Base-by-base conservation (phyloP, 2,329 filamentous ascomycete species). In the Claviceps arundinis region DNA sequence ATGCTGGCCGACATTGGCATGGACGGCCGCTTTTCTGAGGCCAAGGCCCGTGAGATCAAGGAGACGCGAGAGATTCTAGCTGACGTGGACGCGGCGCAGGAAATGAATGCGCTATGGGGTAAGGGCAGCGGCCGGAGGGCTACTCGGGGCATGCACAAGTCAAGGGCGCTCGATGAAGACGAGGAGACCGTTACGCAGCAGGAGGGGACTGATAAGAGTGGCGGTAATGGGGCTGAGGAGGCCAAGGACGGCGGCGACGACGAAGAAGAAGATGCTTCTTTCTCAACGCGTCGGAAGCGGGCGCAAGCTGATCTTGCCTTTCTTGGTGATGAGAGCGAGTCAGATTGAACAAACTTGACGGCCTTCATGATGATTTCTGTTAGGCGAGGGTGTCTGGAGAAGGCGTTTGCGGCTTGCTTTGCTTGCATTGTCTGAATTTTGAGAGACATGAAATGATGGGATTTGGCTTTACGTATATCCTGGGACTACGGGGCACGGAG, bases 1-100 rank as follows among this genome's bases (percentile, higher is more conserved):
- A 85, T 94, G 83, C 76, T 98, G 26, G 75, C 76, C 37, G 89
- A 95, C 34, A 74, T 82, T 4, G 93, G 91, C 37, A 96, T 97
- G 87, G 82, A 82, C 1, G 91, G 90, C 0, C 81, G 91, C 16
- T 96, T 89, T 68, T 95, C 88, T 1, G 78, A 86, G 60, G 83
- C 89, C 43, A 91, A 86, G 61, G 91, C 91, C 1, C 81, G 77
- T 24, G 82, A 88, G 66, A 96, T 97, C 64, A 93, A 89, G 64
- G 91, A 95, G 69, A 75, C 78, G 61, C 77, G 91, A 50, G 91
- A 98, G 68, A 74, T 98, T 38, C 76, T 81, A 61, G 87, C 84
- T 1, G 91, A 98, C 61, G 72, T 95, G 6, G 87, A 93, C 62
- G 84, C 82, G 13, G 89, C 95, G 16, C 82, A 88, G 64, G 83